These are phyloP conservation scores for Verticillium nubilum DNA, from an alignment of 2,329 filamentous ascomycete genomes.

Conservation along the genomic window DNA sequence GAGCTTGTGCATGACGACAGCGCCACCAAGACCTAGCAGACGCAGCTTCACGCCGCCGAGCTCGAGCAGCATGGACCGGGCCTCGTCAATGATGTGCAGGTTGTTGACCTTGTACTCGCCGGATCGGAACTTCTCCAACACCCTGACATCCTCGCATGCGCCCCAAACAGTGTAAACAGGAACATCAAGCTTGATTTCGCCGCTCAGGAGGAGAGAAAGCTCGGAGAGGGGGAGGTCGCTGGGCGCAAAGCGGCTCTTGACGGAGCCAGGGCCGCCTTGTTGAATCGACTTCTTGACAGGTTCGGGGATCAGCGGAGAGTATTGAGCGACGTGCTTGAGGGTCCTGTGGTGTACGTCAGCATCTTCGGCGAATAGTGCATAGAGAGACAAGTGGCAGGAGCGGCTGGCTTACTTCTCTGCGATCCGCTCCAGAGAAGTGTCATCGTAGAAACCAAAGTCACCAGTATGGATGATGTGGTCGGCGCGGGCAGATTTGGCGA, in stretches of 20 bases:
- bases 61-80: slow-evolving; percentile 90
- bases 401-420: slow-evolving; percentile 79
- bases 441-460: slow-evolving; percentile 98
- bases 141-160: slow-evolving; percentile 95
- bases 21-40: slow-evolving; percentile 86
- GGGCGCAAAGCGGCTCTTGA: slow-evolving; percentile 79
- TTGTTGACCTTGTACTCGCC: slow-evolving; percentile 98
- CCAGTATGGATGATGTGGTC: slow-evolving; percentile 98
- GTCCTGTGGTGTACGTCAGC: slow-evolving; percentile 54
- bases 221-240: slow-evolving; percentile 88
- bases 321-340: slow-evolving; percentile 96
- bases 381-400: neutral
- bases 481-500: slow-evolving; percentile 88
- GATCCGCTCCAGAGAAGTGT: slow-evolving; percentile 91
- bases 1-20: slow-evolving; percentile 99
- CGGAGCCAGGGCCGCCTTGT: slow-evolving; percentile 63
- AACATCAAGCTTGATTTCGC: slow-evolving; percentile 85
- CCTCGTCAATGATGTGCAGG: slow-evolving; percentile 97
- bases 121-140: slow-evolving; percentile 94
- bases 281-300: slow-evolving; percentile 63
- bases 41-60: slow-evolving; percentile 94
- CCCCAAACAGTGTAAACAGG: slow-evolving; percentile 99
- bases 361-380: slow-evolving; percentile 8
- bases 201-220: slow-evolving; percentile 80
- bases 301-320: slow-evolving; percentile 89